Percentiles rank a stretch among this genome's conserved stretches.
phyloP scores from a whole-genome alignment of 2,329 filamentous ascomycete species.

The Aaosphaeria pasadenensis region DNA sequence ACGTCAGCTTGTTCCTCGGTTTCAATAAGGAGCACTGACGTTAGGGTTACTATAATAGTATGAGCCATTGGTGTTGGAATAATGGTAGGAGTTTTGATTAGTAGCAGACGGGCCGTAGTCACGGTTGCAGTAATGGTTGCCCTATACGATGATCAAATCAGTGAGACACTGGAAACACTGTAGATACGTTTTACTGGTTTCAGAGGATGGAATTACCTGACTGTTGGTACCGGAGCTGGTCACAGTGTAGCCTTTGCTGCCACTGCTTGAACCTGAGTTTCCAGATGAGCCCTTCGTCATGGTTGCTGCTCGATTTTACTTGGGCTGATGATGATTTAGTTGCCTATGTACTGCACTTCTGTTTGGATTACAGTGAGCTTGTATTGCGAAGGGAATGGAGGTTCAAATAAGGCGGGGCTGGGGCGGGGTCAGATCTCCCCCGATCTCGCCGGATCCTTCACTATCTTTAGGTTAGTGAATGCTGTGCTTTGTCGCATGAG shows the following conservation, averaged over 20 bases:
- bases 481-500: too few species aligned
- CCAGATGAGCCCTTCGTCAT: constrained; percentile 8
- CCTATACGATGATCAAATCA: constrained; percentile 13
- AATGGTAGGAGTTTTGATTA: constrained; percentile 40
- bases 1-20: background rate
- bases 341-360: too few species aligned
- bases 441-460: too few species aligned
- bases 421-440: too few species aligned
- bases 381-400: too few species aligned
- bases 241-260: constrained; percentile 31
- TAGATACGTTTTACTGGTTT: background rate
- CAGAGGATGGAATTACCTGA: constrained; percentile 14
- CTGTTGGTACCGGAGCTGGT: constrained; percentile 42
- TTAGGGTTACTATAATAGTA: constrained; percentile 41
- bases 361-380: too few species aligned
- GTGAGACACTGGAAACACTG: background rate
- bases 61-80: constrained; percentile 35
- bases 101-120: constrained; percentile 35
- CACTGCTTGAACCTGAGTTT: constrained; percentile 1
- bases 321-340: too few species aligned
- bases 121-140: constrained; percentile 40
- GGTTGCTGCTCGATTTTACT: background rate
- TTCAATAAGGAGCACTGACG: constrained; percentile 7
- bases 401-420: too few species aligned
- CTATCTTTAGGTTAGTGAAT: too few species aligned